Evolutionary conservation across 257 asterid genomes (phyloP).

Genomic region (Echium plantagineum): DNA sequence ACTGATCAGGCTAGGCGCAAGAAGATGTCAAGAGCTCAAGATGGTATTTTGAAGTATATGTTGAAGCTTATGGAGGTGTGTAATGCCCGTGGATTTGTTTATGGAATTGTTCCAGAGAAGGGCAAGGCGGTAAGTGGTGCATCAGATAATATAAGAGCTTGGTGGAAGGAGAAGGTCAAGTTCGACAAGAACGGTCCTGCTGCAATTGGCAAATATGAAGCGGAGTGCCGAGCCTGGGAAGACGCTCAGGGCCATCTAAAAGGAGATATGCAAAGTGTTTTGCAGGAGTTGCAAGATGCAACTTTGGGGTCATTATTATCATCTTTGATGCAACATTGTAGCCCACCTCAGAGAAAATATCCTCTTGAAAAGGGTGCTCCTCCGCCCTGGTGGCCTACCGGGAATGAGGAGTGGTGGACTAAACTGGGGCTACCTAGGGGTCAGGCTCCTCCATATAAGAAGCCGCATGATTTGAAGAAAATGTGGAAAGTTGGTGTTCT

Average conservation of each 20-base stretch:
- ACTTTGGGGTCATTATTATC: conserved; percentile 62
- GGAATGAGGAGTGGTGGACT: conserved; percentile 66
- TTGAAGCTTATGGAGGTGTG: conserved; percentile 74
- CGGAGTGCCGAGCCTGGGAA: conserved; percentile 29
- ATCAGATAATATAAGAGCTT: conserved; percentile 57
- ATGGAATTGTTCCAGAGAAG: conserved; percentile 65
- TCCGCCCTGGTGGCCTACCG: conserved; percentile 78
- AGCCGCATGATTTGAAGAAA: conserved; percentile 69
- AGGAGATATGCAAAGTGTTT: conserved; percentile 24
- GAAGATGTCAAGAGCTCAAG: conserved; percentile 69
- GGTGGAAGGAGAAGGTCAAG: conserved; percentile 78
- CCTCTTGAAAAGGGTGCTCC: conserved; percentile 49
- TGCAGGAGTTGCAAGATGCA: conserved; percentile 56
- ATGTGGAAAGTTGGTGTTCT: conserved; percentile 64
- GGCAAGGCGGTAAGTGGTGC: conserved; percentile 65
- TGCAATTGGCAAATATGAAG: conserved; percentile 53
- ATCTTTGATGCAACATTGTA: conserved; percentile 57
- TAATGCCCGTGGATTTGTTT: conserved; percentile 61
- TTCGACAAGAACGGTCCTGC: conserved; percentile 60
- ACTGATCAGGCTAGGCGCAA: conserved; percentile 55
- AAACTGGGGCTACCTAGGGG: conserved; percentile 37
- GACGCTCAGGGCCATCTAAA: conserved; percentile 22
- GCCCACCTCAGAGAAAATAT: conserved; percentile 56
- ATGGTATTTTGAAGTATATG: conserved; percentile 69
- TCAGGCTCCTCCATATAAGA: conserved; percentile 45